Base-by-base conservation (phyloP, 176 grass and related monocot species). In the Hordeum marinum region DNA sequence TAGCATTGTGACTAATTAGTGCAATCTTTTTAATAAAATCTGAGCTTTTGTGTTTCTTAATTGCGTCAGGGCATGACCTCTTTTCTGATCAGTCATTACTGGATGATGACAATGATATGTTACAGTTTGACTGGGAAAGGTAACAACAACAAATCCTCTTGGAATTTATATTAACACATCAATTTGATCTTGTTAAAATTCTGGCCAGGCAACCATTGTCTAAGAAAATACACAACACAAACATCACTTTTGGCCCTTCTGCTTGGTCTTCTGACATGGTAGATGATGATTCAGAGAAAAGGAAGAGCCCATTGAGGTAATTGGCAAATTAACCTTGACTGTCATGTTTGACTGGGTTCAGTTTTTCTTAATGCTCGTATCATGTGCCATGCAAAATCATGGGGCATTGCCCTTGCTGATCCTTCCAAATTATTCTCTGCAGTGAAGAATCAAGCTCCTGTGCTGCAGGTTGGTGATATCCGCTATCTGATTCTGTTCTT, bases 371-470 rank as follows among this genome's bases (percentile, higher is more conserved):
- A 66, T 66, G 40, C 77, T 83, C 29, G 25, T 75, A 75, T 31
- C 25, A 23, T 58, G 29, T 73, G 35, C 35, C 35, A 27, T 79
- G 20, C 72, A 86, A 81, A 62, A 63, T 83, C 67, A 68, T 73
- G 42, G 13, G 7, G 34, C 58, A 52, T 59, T 57, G 45, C n/a
- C 36, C 21, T 63, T 83, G 23, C 73, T 87, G 68, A 90, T 42
- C 36, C 26, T 87, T 59, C 50, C 14, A 48, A 83, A 79, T 67
- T 83, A 15, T 86, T 83, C 10, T 90, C 78, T 90, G 74, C 84
- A 90, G 84, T 74, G 89, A 90, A 87, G 89, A 90, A 87, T 90
- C 89, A 75, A 75, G 80, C 80, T 60, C 84, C 46, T 90, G 84
- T 68, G 67, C 84, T 79, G 80, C 84, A 87, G 89, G 89, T 90